phyloP scores from a whole-genome alignment of 2,329 filamentous ascomycete genomes.

The Aspergillus pseudoglaucus region DNA sequence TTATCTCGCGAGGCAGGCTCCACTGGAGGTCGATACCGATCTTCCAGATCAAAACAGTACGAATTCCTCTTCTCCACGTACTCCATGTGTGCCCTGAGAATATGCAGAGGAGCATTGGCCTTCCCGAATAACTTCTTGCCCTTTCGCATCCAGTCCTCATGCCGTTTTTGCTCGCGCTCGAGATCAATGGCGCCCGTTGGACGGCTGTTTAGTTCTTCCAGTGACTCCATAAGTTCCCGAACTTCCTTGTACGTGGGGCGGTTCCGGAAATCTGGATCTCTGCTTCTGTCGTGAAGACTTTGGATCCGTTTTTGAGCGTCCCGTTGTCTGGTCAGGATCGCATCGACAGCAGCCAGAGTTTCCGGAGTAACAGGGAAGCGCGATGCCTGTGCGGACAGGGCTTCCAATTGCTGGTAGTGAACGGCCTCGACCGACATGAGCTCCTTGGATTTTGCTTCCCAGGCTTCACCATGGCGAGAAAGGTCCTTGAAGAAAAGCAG shows the following conservation, averaged over 20 bases:
- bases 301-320: constrained; percentile 87
- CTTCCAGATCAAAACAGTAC: constrained; percentile 84
- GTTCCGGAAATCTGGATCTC: constrained; percentile 65
- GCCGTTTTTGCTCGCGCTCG: constrained; percentile 86
- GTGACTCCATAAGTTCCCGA: constrained; percentile 77
- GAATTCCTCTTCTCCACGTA: constrained; percentile 84
- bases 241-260: constrained; percentile 85
- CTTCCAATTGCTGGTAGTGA: constrained; percentile 91
- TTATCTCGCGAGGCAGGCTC: constrained; percentile 86
- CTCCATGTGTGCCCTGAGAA: constrained; percentile 89
- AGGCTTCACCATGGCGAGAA: constrained; percentile 68
- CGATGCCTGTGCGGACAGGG: constrained; percentile 75
- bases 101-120: constrained; percentile 93
- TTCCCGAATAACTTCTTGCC: constrained; percentile 98
- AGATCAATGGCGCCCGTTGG: constrained; percentile 85
- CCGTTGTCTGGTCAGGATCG: constrained; percentile 89
- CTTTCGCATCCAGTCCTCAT: constrained; percentile 98
- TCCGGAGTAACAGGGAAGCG: constrained; percentile 74
- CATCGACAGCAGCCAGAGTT: constrained; percentile 75
- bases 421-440: constrained; percentile 86
- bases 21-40: constrained; percentile 81
- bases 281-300: constrained; percentile 71
- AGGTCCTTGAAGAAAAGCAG: constrained; percentile 71
- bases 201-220: constrained; percentile 88
- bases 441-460: constrained; percentile 90